Evolutionary conservation across 2,329 filamentous ascomycete species (phyloP).

Genomic region (Decorospora gaudefroyi): DNA sequence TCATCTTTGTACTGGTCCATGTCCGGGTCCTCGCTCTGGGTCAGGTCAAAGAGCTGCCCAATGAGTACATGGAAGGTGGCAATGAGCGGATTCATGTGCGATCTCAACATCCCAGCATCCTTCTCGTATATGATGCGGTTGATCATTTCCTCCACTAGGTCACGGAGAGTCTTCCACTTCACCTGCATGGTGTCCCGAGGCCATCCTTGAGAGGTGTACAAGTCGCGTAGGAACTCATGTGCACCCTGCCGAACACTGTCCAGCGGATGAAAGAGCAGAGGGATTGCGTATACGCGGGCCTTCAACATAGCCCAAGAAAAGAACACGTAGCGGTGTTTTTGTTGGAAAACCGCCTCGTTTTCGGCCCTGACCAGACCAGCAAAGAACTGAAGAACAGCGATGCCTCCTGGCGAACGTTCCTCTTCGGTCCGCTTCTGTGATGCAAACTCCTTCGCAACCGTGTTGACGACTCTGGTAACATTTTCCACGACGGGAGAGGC

Average conservation of each 20-base stretch:
- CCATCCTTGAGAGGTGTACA: conserved; percentile 29
- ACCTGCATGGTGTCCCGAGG: conserved; percentile 18
- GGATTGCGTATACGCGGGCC: conserved; percentile 23
- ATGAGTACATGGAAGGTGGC: conserved; percentile 25
- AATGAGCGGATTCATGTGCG: conserved; percentile 35
- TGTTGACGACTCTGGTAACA: conserved; percentile 26
- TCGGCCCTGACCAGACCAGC: conserved; percentile 25
- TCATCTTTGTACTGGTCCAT: conserved; percentile 27
- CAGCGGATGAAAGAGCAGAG: conserved; percentile 38
- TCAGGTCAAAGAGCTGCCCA: conserved; percentile 25
- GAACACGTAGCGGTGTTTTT: conserved; percentile 27
- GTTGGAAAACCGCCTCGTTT: conserved; percentile 30
- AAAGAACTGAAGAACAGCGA: conserved; percentile 37
- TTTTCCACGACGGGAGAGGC: conserved; percentile 18
- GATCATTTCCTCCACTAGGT: conserved; percentile 24
- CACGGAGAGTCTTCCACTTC: conserved; percentile 32
- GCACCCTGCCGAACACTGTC: conserved; percentile 36
- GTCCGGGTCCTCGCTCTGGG: conserved; percentile 26
- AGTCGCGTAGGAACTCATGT: conserved; percentile 24
- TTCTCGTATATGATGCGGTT: conserved; percentile 34
- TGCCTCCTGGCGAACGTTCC: conserved; percentile 28
- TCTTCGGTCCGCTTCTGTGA: conserved; percentile 16
- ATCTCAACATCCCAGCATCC: conserved; percentile 26
- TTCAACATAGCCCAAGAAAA: conserved; percentile 26
- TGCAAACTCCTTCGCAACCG: conserved; percentile 26